Evolutionary conservation across 305 asterid genomes (phyloP).

Genomic region (Ajuga reptans): DNA sequence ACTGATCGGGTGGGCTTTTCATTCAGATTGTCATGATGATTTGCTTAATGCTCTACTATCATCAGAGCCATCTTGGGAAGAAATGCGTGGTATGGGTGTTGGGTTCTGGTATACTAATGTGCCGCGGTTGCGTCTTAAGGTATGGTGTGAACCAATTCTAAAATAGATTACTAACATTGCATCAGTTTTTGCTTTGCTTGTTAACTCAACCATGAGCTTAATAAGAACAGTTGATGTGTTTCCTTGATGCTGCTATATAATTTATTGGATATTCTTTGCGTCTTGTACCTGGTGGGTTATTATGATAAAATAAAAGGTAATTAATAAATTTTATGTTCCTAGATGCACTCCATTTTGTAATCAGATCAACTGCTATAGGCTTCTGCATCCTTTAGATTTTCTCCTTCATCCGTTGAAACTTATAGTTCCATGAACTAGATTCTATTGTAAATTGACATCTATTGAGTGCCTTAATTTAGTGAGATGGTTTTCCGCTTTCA

Average conservation of each 20-base stretch:
- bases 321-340: not conserved
- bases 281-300: conserved; percentile 6
- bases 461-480: not conserved
- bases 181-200: conserved; percentile 10
- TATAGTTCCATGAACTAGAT: conserved; percentile 6
- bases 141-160: conserved; percentile 33
- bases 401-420: conserved; percentile 7
- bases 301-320: conserved; percentile 1
- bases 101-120: conserved; percentile 89
- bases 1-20: conserved; percentile 88
- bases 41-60: conserved; percentile 74
- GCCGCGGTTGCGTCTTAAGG: conserved; percentile 72
- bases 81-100: conserved; percentile 77
- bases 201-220: conserved; percentile 15
- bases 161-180: not conserved
- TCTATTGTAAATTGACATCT: not conserved
- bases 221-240: conserved; percentile 15
- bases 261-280: conserved; percentile 8
- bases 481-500: conserved; percentile 11
- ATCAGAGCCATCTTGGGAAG: conserved; percentile 86
- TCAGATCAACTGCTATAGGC: not conserved
- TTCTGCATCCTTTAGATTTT: conserved; percentile 10
- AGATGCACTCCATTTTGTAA: conserved; percentile 14
- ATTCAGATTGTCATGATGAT: conserved; percentile 89
- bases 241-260: conserved; percentile 7